Evolutionary conservation across 768 basidiomycete species (phyloP).

Genomic region (Chalciporus piperatus): DNA sequence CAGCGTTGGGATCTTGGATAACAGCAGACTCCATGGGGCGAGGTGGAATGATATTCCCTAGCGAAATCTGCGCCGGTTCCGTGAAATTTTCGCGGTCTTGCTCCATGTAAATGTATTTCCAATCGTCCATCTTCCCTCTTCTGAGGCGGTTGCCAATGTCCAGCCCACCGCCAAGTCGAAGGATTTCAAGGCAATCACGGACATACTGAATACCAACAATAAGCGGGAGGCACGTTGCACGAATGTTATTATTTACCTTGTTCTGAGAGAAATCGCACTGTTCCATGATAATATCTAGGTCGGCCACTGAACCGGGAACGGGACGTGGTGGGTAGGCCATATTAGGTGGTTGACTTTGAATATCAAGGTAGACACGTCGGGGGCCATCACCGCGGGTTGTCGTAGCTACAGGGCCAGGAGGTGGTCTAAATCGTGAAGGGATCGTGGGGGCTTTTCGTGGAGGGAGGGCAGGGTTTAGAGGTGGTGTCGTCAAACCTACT

Average conservation of each 20-base stretch:
- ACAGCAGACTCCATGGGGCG: constrained; percentile 28
- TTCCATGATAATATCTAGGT: constrained; percentile 87
- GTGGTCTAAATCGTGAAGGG: constrained; percentile 47
- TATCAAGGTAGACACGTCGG: constrained; percentile 73
- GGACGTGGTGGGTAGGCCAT: constrained; percentile 88
- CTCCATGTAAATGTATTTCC: constrained; percentile 89
- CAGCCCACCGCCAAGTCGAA: constrained; percentile 86
- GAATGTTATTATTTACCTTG: constrained; percentile 46
- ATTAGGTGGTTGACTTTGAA: constrained; percentile 57
- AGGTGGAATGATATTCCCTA: constrained; percentile 31
- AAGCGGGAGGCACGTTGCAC: constrained; percentile 2
- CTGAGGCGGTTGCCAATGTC: constrained; percentile 77
- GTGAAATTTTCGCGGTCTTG: constrained; percentile 41
- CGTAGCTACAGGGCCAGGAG: constrained; percentile 46
- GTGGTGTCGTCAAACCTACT: constrained; percentile 52
- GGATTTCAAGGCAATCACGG: constrained; percentile 93
- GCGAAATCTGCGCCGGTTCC: constrained; percentile 31
- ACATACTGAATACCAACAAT: constrained; percentile 62
- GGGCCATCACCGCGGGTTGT: constrained; percentile 73
- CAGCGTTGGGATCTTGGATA: constrained; percentile 48
- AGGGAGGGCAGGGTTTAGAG: constrained; percentile 76
- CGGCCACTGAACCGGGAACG: constrained; percentile 76
- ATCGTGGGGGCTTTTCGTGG: constrained; percentile 44
- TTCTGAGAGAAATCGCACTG: constrained; percentile 86
- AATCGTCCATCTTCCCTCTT: constrained; percentile 73